Base-by-base conservation (phyloP, 495 filamentous ascomycete genomes). In the Penicillium angulare region DNA sequence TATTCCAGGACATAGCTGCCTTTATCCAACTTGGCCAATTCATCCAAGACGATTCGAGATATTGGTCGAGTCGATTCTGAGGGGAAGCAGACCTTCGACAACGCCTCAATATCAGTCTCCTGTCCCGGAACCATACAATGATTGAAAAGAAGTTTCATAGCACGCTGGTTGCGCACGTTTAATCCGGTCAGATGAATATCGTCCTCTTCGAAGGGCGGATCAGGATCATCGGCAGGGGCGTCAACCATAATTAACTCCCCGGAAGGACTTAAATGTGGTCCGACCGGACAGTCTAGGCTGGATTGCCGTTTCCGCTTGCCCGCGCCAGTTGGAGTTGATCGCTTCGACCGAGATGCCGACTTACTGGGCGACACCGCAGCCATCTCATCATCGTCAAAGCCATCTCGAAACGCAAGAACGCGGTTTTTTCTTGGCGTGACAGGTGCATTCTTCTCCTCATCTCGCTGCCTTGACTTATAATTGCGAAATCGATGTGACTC, bases 361-460 rank as follows among this genome's bases (percentile, higher is more conserved):
- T 79, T 85, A 47, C 73, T 80, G 1, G 83, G 83, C 21, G 82
- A 86, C 7, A 75, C 58, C 49, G 79, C 66, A 20, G 77, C 62
- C 34, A 89, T 80, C 53, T 90, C 86, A 34, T 84, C 79, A 50
- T 90, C 84, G 39, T 87, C 83, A 56, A 90, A 90, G 20, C 86
- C 86, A 74, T 90, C 86, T 18, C 86, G 71, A 33, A 81, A 78
- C 0, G 77, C 75, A 9, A 79, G 69, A n/a, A 65, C 60, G 52
- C 71, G 79, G 20, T 63, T 64, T 61, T 83, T 86, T 47, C 73
- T 83, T 5, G 86, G 86, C 3, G 86, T 89, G 1, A 71, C 65
- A 0, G 69, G 69, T 3, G 70, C 68, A 26, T 47, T 41, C 56
- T 71, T 68, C 40, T 65, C 61, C 49, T 64, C 67, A 20, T 56